Conservation (phyloP, 139 green algal genomes). For the Yamagishiella unicocca region DNA sequence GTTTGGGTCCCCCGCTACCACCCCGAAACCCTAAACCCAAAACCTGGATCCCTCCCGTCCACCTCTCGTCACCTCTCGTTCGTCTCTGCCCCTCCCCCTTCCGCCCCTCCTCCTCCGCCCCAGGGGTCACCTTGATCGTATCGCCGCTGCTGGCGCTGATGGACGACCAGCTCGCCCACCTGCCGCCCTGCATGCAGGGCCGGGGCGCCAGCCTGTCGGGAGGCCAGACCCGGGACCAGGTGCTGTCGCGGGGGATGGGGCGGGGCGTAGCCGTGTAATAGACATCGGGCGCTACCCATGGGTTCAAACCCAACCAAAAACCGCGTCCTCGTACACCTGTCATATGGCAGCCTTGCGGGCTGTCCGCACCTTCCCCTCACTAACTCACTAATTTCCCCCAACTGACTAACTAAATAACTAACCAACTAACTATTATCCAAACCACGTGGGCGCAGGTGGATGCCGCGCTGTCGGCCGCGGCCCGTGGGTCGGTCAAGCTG, state of each 20-base stretch:
- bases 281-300: too few relatives aligned
- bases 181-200: slow-evolving; percentile 74
- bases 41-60: not conserved
- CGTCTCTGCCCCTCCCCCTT: not conserved
- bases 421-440: too few relatives aligned
- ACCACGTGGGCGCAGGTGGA: slow-evolving; percentile 19
- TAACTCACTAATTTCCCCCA: too few relatives aligned
- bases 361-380: too few relatives aligned
- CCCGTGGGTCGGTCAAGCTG: slow-evolving; percentile 69
- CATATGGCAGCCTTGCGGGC: too few relatives aligned
- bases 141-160: slow-evolving; percentile 94
- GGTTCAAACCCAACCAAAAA: too few relatives aligned
- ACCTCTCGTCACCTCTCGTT: not conserved
- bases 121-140: slow-evolving; percentile 86
- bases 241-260: not conserved
- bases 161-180: slow-evolving; percentile 88
- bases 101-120: not conserved
- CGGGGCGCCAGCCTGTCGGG: slow-evolving; percentile 83
- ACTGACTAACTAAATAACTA: too few relatives aligned
- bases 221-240: slow-evolving; percentile 63
- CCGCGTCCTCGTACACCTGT: too few relatives aligned
- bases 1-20: too few relatives aligned
- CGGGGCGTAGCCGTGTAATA: too few relatives aligned
- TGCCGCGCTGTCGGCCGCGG: slow-evolving; percentile 40
- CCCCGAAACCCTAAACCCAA: too few relatives aligned